Evolutionary conservation across 192 early-diverging fungal genomes (phyloP), one percentile per base, ranked within the genome.

Genomic region (Entomortierella lignicola): DNA sequence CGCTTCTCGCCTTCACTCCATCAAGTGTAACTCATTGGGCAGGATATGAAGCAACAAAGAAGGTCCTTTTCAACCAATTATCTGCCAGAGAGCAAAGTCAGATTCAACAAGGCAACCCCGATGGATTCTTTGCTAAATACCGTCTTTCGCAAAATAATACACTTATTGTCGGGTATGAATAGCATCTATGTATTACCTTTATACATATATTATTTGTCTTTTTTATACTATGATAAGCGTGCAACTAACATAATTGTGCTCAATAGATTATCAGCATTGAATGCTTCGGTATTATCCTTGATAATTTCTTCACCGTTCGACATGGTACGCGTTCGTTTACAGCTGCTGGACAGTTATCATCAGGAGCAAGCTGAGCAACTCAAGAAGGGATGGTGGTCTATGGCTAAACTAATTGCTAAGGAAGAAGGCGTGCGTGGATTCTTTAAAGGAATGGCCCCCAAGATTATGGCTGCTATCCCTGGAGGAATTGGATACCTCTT

Each of bases 361-460:
- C 15, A 69, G 1, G 54, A 77, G 31, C 55, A 77, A 29, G 74
- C 74, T 0, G 74, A 77, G 8, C 74, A 77, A 21, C 30, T 77
- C 17, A 63, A 69, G 62, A 77, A 69, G 55, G 74, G 74, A 34
- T 77, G 74, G 74, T 77, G 74, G 74, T 61, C 74, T 0, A 77
- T 77, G 74, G 74, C 74, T 1, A 77, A 77, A 41, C 5, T 77
- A 55, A 85, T 95, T 31, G 86, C 86, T 6, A 80, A 72, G n/a
- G 84, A 88, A 37, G 94, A 95, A 63, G 94, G 93, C 1, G 55
- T 91, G 15, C 86, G 89, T 13, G 95, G 96, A 17, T 84, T 97
- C 47, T 92, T 92, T 77, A 88, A 89, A 52, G 94, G 93, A 2
- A 85, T 99, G 72, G 77, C 95, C 0, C 96, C 97, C 27, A 77